Evolutionary conservation across 306 rosid genomes (phyloP).

Genomic region (Medicago lupulina): DNA sequence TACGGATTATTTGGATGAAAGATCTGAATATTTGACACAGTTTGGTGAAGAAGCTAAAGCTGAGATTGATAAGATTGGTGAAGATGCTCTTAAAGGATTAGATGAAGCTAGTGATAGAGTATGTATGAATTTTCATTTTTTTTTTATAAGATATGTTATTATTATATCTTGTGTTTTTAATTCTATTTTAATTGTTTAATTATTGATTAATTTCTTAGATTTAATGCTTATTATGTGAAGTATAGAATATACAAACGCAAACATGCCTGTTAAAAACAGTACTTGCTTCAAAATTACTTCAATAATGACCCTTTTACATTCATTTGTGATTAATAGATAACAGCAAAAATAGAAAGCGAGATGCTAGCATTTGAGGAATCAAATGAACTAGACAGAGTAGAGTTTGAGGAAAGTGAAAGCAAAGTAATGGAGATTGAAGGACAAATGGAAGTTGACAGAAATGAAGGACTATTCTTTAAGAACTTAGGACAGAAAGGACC

Average conservation of each 20-base stretch:
- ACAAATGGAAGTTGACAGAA: conserved; percentile 68
- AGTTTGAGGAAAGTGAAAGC: conserved; percentile 66
- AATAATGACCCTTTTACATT: conserved; percentile 17
- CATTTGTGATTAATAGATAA: conserved; percentile 60
- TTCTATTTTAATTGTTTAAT: too few species aligned
- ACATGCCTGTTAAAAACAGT: not conserved
- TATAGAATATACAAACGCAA: not conserved
- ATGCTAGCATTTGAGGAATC: conserved; percentile 86
- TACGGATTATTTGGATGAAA: conserved; percentile 73
- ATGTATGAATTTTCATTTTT: conserved; percentile 34
- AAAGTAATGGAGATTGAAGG: conserved; percentile 63
- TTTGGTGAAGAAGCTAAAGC: conserved; percentile 82
- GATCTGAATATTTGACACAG: conserved; percentile 69
- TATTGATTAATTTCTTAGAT: too few species aligned
- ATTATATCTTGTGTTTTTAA: too few species aligned
- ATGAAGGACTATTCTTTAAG: conserved; percentile 83
- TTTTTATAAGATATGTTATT: too few species aligned
- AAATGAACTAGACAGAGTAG: conserved; percentile 59
- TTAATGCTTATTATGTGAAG: not conserved
- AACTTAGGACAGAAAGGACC: conserved; percentile 55
- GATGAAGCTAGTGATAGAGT: conserved; percentile 84
- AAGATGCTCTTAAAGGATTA: conserved; percentile 80
- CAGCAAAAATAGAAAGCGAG: conserved; percentile 74
- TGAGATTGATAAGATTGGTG: conserved; percentile 82
- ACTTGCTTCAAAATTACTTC: too few species aligned